phyloP scores from a whole-genome alignment of 1,284 basidiomycete genomes.

The Puccinia brachypodii region DNA sequence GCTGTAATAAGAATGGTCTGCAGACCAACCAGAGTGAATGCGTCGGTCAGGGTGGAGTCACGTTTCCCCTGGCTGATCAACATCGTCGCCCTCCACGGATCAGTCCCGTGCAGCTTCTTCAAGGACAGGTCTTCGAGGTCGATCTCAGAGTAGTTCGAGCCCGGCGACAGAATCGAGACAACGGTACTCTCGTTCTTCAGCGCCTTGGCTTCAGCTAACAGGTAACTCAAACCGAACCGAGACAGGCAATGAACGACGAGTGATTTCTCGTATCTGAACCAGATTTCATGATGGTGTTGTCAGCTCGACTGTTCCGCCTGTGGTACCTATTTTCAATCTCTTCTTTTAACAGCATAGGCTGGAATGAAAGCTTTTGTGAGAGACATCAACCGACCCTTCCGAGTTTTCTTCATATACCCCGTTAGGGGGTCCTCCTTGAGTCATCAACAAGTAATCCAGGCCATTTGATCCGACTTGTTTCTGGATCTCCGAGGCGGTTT shows the following conservation, averaged over 20 bases:
- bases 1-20: background rate
- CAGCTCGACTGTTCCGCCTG: background rate
- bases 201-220: conserved; percentile 54
- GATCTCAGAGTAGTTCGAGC: conserved; percentile 50
- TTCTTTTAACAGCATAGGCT: conserved; percentile 34
- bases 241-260: conserved; percentile 58
- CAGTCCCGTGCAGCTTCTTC: conserved; percentile 50
- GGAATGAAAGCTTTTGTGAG: background rate
- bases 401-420: conserved; percentile 49
- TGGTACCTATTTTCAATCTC: background rate
- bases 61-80: conserved; percentile 49
- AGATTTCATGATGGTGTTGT: background rate
- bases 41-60: conserved; percentile 37
- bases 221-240: conserved; percentile 56
- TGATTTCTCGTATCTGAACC: conserved; percentile 53
- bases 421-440: conserved; percentile 54
- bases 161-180: conserved; percentile 56
- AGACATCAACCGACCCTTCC: conserved; percentile 44
- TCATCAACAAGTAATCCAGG: conserved; percentile 57
- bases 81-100: conserved; percentile 52
- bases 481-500: conserved; percentile 22
- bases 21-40: conserved; percentile 4
- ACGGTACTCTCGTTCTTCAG: conserved; percentile 54
- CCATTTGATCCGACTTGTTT: conserved; percentile 48
- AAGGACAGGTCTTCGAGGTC: conserved; percentile 55